Evolutionary conservation across 1,284 basidiomycete species (phyloP).

Genomic region (Pyrrhoderma noxium): DNA sequence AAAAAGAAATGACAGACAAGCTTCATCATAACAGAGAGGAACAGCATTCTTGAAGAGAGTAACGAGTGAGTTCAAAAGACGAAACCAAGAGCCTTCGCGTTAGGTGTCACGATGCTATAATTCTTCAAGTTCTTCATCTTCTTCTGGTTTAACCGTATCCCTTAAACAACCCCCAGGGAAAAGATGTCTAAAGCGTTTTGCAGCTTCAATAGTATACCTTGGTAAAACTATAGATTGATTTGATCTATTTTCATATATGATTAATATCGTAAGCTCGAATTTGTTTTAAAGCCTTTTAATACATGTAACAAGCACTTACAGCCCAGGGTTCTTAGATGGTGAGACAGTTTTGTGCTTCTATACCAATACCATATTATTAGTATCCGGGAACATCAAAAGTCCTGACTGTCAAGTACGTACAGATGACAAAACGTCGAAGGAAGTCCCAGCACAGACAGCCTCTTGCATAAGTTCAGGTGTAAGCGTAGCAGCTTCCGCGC

Average conservation of each 20-base stretch:
- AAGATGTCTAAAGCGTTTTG: constrained; percentile 6
- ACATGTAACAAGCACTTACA: no score
- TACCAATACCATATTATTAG: no score
- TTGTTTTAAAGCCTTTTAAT: no score
- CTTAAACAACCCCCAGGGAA: constrained; percentile 15
- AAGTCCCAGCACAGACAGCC: constrained; percentile 29
- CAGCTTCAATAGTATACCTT: constrained; percentile 7
- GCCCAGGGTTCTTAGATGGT: no score
- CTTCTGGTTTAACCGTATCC: not conserved
- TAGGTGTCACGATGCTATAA: no score
- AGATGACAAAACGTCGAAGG: constrained; percentile 30
- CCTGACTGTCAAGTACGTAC: constrained; percentile 25
- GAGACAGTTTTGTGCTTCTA: no score
- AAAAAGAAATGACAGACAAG: no score
- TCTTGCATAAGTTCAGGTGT: constrained; percentile 26
- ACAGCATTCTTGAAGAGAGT: no score
- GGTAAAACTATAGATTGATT: constrained; percentile 14
- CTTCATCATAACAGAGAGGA: no score
- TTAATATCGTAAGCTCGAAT: not conserved
- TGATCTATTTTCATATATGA: not conserved
- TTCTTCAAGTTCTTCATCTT: no score
- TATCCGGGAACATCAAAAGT: not conserved
- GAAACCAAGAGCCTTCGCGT: no score
- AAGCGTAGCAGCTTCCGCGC: constrained; percentile 24
- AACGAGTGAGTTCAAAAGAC: no score